Evolutionary conservation across 306 rosid genomes (phyloP).

Genomic region (Hippophae rhamnoides): DNA sequence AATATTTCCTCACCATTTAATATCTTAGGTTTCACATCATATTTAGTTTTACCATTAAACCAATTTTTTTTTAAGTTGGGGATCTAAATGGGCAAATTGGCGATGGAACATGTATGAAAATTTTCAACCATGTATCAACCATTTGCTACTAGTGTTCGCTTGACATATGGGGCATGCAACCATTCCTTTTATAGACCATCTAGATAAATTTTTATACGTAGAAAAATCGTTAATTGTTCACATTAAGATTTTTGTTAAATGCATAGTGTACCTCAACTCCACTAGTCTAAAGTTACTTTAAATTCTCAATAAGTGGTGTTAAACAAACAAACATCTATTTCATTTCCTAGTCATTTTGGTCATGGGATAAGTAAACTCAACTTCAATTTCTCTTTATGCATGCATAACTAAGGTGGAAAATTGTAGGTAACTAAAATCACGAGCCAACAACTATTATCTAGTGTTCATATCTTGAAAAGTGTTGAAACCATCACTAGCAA

Average conservation of each 20-base stretch:
- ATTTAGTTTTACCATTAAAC: background rate
- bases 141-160: background rate
- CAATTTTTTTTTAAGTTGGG: background rate
- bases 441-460: constrained; percentile 6
- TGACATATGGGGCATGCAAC: background rate
- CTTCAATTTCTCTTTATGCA: background rate
- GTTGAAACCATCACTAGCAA: background rate
- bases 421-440: background rate
- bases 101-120: background rate
- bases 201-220: background rate
- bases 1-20: background rate
- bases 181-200: background rate
- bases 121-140: background rate
- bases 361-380: background rate
- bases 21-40: background rate
- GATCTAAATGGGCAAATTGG: background rate
- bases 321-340: background rate
- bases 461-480: background rate
- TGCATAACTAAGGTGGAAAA: background rate
- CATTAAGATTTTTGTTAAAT: background rate
- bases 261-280: background rate
- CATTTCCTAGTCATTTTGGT: background rate
- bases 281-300: too few relatives aligned
- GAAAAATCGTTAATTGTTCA: background rate
- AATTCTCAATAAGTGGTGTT: background rate